Base-by-base conservation (phyloP, 768 basidiomycete genomes). In the Coprinellus micaceus region DNA sequence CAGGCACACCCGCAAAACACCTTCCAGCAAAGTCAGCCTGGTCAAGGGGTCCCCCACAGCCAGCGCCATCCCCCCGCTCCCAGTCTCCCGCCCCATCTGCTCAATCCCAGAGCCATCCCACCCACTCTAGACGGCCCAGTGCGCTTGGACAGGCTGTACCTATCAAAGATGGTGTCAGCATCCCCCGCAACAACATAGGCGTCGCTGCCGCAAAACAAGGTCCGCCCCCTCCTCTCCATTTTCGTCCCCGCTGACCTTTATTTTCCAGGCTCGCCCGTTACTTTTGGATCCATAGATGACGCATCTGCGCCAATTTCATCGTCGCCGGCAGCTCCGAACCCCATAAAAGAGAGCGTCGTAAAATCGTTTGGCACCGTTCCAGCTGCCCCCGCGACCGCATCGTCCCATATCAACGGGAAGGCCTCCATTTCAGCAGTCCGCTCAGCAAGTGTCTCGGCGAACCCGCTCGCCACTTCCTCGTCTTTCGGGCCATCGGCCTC, bases 201-300 rank as follows among this genome's bases (percentile, higher is more conserved):
- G 78, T 82, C 57, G 77, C 60, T 41, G 79, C 84, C 54, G 75
- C 80, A 72, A 89, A 86, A 80, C 80, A 82, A 78, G 81, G 88
- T 85, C 66, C 61, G 75, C 69, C 59, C 22, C 43, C 57, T 13
- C 15, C 41, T 36, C 47, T 33, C 46, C 49, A 52, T 28, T 44
- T 61, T 52, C 45, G 26, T 56, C 44, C 60, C 49, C 52, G 53
- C 63, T 43, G 39, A 58, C 45, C 44, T n/a, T n/a, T 30, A 33
- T 45, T 52, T 49, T 49, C 45, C 60, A 89, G 84, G 80, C 64
- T 83, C 85, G 56, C 74, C 82, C 52, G 86, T 96, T 62, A 89
- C 88, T 49, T 94, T 95, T 76, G 94, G 94, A 64, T 92, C 92
- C 46, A 90, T 94, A 79, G 88, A 92, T 74, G 89, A 91, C 71